Evolutionary conservation across 768 basidiomycete genomes (phyloP), one percentile per base, ranked within the genome.

Genomic region (Phaeotremella fagi): DNA sequence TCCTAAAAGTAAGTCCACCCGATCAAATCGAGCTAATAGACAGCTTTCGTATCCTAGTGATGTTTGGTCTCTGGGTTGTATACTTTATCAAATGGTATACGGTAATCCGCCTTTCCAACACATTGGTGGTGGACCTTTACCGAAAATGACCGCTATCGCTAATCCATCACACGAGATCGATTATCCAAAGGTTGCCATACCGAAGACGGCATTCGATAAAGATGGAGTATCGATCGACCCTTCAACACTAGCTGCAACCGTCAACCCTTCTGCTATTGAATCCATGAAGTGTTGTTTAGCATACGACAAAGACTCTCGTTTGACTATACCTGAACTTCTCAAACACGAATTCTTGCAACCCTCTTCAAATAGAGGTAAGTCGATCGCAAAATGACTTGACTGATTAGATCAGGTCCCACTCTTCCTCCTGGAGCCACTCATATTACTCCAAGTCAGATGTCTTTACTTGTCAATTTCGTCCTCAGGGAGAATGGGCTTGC

Each of bases 51-150:
- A 92, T 22, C 84, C 91, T 0, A 90, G 88, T 48, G 94, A 99
- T 72, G 89, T 99, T 36, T 99, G 94, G 94, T 95, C 91, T 2
- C 79, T 99, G 1, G 94, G 94, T 1, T 94, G 90, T 74, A 99
- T 99, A 68, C 79, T 98, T 27, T 97, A 99, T 76, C 94, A 99
- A 70, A 97, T 99, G 90, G 82, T 97, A 11, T 98, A 98, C 66
- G 90, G 94, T 16, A 82, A 83, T 18, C 87, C 90, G 0, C 94
- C 94, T 1, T 99, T 98, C 79, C 83, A 87, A 33, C 84, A 87
- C 59, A 80, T 94, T 18, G 82, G 83, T 3, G 80, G 72, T n/a
- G 72, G 72, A 2, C 73, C 73, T 4, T 55, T 91, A 31, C 82
- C 82, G 45, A 97, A 95, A 78, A 91, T 97, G 87, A 85, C 85